A percentile compares a stretch with the other conserved stretches of the same genome.
phyloP scores from a whole-genome alignment of 441 rosid genomes.

The Biscutella laevigata region DNA sequence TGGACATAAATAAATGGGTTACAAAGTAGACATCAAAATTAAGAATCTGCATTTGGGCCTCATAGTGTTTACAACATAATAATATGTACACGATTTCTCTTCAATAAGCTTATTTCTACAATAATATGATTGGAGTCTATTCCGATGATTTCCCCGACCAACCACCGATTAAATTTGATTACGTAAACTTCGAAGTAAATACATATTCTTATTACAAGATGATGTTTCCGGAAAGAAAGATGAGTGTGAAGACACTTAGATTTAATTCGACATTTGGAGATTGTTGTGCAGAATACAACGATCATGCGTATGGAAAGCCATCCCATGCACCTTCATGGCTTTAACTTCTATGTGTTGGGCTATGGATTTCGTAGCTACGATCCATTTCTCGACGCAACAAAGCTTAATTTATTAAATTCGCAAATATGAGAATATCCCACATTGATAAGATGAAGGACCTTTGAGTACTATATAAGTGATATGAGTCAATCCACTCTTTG shows the following conservation, averaged over 20 bases:
- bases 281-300: conserved; percentile 52
- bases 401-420: conserved; percentile 52
- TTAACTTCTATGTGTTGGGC: conserved; percentile 54
- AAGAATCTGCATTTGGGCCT: too few relatives aligned
- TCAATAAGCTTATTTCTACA: conserved; percentile 54
- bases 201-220: conserved; percentile 19
- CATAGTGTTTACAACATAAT: too few relatives aligned
- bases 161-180: conserved; percentile 50
- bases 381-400: conserved; percentile 38
- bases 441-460: too few relatives aligned
- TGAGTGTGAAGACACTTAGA: conserved; percentile 40
- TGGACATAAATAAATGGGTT: too few relatives aligned
- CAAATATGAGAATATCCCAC: too few relatives aligned
- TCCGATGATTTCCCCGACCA: conserved; percentile 47
- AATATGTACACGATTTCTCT: too few relatives aligned
- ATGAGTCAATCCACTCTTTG: too few relatives aligned
- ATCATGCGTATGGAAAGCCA: conserved; percentile 48
- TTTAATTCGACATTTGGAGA: conserved; percentile 56
- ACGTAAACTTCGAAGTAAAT: conserved; percentile 34
- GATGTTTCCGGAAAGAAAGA: conserved; percentile 25
- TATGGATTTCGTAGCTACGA: conserved; percentile 55
- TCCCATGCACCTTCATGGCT: conserved; percentile 74
- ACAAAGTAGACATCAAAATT: too few relatives aligned
- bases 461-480: too few relatives aligned
- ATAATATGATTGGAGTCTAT: conserved; percentile 39